Evolutionary conservation across 1,284 basidiomycete species (phyloP).

Genomic region (Wallemia ichthyophaga): DNA sequence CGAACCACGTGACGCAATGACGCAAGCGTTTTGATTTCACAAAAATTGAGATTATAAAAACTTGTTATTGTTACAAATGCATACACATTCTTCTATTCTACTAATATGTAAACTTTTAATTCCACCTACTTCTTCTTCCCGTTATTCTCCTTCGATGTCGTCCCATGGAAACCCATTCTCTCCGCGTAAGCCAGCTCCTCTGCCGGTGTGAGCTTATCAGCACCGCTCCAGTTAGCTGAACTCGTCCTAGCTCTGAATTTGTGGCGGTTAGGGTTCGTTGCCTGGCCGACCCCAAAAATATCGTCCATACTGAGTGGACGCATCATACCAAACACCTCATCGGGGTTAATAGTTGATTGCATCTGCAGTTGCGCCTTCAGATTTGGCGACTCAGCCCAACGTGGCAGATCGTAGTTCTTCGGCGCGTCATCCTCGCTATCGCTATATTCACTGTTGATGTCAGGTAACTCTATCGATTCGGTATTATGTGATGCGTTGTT

Average conservation of each 20-base stretch:
- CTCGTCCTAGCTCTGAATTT: not conserved
- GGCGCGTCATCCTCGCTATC: not conserved
- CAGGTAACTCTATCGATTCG: not conserved
- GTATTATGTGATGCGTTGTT: not conserved
- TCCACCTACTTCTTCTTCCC: not conserved
- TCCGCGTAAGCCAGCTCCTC: constrained; percentile 1
- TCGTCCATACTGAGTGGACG: not conserved
- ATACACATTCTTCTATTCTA: not conserved
- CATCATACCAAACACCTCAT: not conserved
- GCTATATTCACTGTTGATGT: not conserved
- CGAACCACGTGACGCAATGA: not conserved
- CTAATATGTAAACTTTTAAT: too few species aligned
- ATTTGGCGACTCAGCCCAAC: not conserved
- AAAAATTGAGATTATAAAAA: not conserved
- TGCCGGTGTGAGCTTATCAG: not conserved
- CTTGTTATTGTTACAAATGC: too few species aligned
- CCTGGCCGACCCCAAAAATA: not conserved
- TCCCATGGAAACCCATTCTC: not conserved
- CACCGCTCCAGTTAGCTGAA: not conserved
- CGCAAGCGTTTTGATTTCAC: not conserved
- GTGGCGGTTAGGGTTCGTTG: not conserved
- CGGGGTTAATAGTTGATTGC: not conserved
- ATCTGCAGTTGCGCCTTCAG: not conserved
- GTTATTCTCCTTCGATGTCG: not conserved
- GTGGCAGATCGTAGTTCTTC: not conserved